These are phyloP conservation scores for Mikania micrantha DNA, from an alignment of 129 eudicot genomes.

Conservation along the genomic window DNA sequence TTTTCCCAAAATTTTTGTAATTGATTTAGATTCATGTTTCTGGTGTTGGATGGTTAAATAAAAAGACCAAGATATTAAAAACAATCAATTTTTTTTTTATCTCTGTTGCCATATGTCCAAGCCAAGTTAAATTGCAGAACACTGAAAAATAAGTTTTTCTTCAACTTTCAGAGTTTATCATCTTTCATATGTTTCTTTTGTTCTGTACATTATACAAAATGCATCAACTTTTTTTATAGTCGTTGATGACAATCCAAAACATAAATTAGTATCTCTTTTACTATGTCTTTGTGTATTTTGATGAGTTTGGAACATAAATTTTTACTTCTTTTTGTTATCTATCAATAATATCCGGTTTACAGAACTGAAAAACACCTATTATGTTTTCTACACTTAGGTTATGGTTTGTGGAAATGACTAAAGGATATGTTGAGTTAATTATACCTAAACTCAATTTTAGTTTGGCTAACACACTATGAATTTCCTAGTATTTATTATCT, in stretches of 20 bases:
- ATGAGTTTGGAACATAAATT: not conserved
- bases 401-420: not conserved
- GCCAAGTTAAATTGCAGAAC: not conserved
- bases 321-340: not conserved
- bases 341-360: not conserved
- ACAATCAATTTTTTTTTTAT: not conserved
- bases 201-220: not conserved
- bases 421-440: not conserved
- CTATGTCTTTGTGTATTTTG: not conserved
- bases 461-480: not conserved
- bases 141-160: not conserved
- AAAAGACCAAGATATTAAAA: not conserved
- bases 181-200: not conserved
- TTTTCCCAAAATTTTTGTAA: not conserved
- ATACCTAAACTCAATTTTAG: not conserved
- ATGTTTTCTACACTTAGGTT: not conserved
- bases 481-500: too few species aligned
- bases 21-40: not conserved
- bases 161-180: not conserved
- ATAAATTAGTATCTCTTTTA: not conserved
- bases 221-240: not conserved
- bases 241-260: not conserved
- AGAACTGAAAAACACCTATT: constrained; percentile 4
- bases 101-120: not conserved
- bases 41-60: not conserved